Evolutionary conservation across 2,329 filamentous ascomycete species (phyloP).

Genomic region (Polytolypa hystricis): DNA sequence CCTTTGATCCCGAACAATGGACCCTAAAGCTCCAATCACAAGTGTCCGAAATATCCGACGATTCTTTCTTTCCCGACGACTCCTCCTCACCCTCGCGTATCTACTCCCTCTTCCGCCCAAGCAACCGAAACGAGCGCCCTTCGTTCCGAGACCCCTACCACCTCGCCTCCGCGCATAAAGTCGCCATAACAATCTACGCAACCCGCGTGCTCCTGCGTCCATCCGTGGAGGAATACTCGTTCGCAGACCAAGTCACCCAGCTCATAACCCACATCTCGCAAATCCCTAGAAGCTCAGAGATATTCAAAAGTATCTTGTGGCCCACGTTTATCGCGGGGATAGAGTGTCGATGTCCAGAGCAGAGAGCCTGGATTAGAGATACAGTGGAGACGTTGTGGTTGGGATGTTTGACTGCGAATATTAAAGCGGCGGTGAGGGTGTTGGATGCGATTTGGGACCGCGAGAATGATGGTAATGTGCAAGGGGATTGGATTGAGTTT

Average conservation of each 20-base stretch:
- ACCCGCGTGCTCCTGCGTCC: conserved; percentile 27
- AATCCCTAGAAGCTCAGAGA: conserved; percentile 24
- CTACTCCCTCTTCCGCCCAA: not conserved
- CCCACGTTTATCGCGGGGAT: conserved; percentile 34
- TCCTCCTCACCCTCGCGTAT: not conserved
- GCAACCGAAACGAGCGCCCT: not conserved
- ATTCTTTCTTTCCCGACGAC: not conserved
- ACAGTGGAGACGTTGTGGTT: conserved; percentile 25
- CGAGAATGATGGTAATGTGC: conserved; percentile 23
- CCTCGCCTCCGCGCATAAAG: conserved; percentile 33
- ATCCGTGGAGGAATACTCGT: conserved; percentile 15
- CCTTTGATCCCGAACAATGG: conserved; percentile 28
- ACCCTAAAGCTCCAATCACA: conserved; percentile 24
- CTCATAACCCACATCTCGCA: conserved; percentile 27
- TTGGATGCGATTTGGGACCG: conserved; percentile 31
- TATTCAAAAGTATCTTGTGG: conserved; percentile 36
- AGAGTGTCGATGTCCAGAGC: conserved; percentile 24
- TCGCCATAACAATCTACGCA: conserved; percentile 31
- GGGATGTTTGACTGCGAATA: conserved; percentile 26
- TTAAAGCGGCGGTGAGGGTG: conserved; percentile 31
- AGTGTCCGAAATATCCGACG: not conserved
- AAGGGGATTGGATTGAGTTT: conserved; percentile 30
- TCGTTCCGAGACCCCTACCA: not conserved
- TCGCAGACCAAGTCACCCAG: conserved; percentile 21
- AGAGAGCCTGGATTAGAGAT: conserved; percentile 24